phyloP scores from a whole-genome alignment of 306 rosid species.

The Pyrus bretschneideri region DNA sequence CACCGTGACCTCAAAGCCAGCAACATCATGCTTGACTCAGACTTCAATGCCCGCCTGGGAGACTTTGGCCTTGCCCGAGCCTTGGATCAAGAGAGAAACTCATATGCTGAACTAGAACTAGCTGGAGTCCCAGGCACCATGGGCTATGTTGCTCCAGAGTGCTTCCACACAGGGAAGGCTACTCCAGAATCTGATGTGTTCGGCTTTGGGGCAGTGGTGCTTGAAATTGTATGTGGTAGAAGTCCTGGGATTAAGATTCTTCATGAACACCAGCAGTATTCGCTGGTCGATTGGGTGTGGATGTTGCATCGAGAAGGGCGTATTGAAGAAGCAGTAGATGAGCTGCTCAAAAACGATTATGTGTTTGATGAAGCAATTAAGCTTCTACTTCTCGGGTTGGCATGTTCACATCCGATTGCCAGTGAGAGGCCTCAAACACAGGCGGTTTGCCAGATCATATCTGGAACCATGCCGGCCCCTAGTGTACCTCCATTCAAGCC shows the following conservation, averaged over 20 bases:
- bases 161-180: conserved; percentile 50
- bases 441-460: conserved; percentile 36
- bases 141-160: conserved; percentile 56
- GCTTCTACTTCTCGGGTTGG: conserved; percentile 43
- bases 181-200: conserved; percentile 47
- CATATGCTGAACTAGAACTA: conserved; percentile 36
- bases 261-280: conserved; percentile 5
- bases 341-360: conserved; percentile 11
- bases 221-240: conserved; percentile 37
- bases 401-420: conserved; percentile 41
- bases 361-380: conserved; percentile 32
- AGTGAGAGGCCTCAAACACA: conserved; percentile 38
- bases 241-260: conserved; percentile 21
- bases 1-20: conserved; percentile 49
- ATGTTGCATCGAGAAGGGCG: conserved; percentile 32
- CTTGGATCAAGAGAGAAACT: conserved; percentile 42
- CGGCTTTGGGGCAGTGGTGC: conserved; percentile 49
- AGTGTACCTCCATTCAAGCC: conserved; percentile 42
- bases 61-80: conserved; percentile 55
- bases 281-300: conserved; percentile 54
- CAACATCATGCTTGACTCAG: conserved; percentile 32
- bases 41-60: conserved; percentile 43
- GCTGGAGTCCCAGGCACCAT: conserved; percentile 41
- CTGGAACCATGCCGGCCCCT: conserved; percentile 28
- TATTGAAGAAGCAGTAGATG: conserved; percentile 34